Base-by-base conservation (phyloP, 2,329 filamentous ascomycete genomes). In the Fusarium sp. region DNA sequence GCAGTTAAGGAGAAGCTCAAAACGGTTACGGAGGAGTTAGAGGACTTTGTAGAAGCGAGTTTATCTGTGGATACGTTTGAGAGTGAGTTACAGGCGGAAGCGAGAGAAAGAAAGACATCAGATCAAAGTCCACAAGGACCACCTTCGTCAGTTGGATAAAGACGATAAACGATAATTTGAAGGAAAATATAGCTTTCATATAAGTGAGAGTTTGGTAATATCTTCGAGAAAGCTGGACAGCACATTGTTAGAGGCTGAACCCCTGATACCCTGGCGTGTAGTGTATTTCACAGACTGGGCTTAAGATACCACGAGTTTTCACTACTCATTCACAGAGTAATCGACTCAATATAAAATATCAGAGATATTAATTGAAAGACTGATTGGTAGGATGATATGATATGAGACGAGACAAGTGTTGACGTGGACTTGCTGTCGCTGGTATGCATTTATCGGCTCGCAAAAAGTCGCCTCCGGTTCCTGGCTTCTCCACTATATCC, bases 1-100 rank as follows among this genome's bases (percentile, higher is more conserved):
- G 92, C 92, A 42, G 95, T 98, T 41, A 97, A 95, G 79, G 96
- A 98, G 81, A 98, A 98, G 81, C 83, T 99, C 58, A 97, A 97
- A 83, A 98, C 94, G 3, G 93, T 98, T 4, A 97, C 93, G 68
- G 94, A 98, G 78, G 96, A 98, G 82, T 82, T 98, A 59, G 96
- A 98, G 79, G 96, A 98, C 72, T 98, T 98, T 79, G 91, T 97
- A 28, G 93, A 97, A 74, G 91, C 94, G 26, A 98, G 94, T 75
- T 85, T 91, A 70, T 91, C 93, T 1, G 94, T 96, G 18, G 94
- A 97, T 78, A 92, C 93, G 28, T 88, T 87, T 64, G 86, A 88
- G 43, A 86, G 82, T 72, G 85, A 87, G 75, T 76, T 88, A 37
- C 84, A 84, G 64, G 80, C 79, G 4, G 86, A 88, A 75, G 86